These are phyloP conservation scores for Tulasnella sp. DNA, from an alignment of 768 basidiomycete genomes.

Conservation along the genomic window DNA sequence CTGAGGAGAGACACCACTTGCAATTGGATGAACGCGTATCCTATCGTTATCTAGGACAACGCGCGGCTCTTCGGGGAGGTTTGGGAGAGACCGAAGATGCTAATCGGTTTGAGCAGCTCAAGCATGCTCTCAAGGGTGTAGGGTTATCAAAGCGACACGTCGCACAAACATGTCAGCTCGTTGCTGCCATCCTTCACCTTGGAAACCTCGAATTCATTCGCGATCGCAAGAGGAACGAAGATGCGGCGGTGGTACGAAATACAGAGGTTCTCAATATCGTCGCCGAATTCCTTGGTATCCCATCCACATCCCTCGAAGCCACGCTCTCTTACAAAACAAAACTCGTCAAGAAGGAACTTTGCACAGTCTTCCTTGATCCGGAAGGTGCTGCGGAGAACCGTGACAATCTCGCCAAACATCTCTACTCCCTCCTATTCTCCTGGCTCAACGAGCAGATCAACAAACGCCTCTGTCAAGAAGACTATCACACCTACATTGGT, in stretches of 20 bases:
- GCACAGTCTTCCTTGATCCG: slow-evolving; percentile 88
- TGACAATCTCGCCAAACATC: slow-evolving; percentile 84
- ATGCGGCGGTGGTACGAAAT: slow-evolving; percentile 86
- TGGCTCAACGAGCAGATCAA: slow-evolving; percentile 97
- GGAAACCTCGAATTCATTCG: slow-evolving; percentile 89
- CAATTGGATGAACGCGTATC: slow-evolving; percentile 66
- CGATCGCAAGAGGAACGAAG: slow-evolving; percentile 73
- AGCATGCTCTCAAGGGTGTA: slow-evolving; percentile 82
- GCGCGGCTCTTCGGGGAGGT: slow-evolving; percentile 27
- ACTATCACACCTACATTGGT: slow-evolving; percentile 84
- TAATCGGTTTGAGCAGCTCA: slow-evolving; percentile 84
- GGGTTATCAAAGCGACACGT: slow-evolving; percentile 91
- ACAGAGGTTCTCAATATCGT: slow-evolving; percentile 68
- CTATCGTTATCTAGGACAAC: slow-evolving; percentile 78
- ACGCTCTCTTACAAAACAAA: slow-evolving; percentile 85
- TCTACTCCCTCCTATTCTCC: slow-evolving; percentile 88
- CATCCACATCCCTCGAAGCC: slow-evolving; percentile 54
- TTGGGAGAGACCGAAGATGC: slow-evolving; percentile 50
- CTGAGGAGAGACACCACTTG: slow-evolving; percentile 81
- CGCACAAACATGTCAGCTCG: slow-evolving; percentile 85
- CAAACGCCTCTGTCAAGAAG: slow-evolving; percentile 84
- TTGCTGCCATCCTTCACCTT: slow-evolving; percentile 91
- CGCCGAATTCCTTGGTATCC: slow-evolving; percentile 83
- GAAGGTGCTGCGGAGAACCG: slow-evolving; percentile 88
- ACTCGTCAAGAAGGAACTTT: slow-evolving; percentile 90